Evolutionary conservation across 2,329 filamentous ascomycete species (phyloP), one percentile per base, ranked within the genome.

Genomic region (Penicillium brasilianum): DNA sequence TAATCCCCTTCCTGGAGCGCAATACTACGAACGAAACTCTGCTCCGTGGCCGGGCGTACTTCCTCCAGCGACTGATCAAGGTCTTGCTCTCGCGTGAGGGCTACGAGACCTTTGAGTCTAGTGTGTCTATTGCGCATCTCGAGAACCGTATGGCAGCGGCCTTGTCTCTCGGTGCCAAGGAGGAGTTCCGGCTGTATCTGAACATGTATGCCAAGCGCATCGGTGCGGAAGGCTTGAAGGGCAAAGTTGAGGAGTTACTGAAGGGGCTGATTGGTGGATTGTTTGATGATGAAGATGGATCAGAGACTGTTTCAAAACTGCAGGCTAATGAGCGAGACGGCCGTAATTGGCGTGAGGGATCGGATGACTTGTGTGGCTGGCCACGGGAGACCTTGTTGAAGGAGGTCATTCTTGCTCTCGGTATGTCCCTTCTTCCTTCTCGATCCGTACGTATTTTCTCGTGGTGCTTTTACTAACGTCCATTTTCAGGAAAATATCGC

Each of bases 151-250:
- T 99, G 49, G 94, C 95, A 2, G 96, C 92, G 4, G 92, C 95
- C 0, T 80, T 96, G 73, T 90, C 92, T 61, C 81, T 99, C 0
- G 91, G 90, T 3, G 90, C 95, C 0, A 90, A 88, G 69, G 93
- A 98, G 60, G 95, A 99, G 75, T 99, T 98, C 79, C 88, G 92
- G 59, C 83, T 97, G 1, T 98, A 98, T 72, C 81, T 99, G n/a
- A 90, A 93, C 72, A 98, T 98, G 93, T 99, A 99, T 72, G 94
- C 93, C 3, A 98, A 97, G 80, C 88, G 95, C 0, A 86, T 99
- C 6, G 95, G 95, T 1, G 92, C 93, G 0, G 96, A 99, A 76
- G 93, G 93, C 0, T 81, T 94, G 55, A 88, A 90, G 68, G 84
- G 87, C 59, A 99, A 99, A 79, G 93, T 97, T 2, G 94, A 98